Evolutionary conservation across 2,329 filamentous ascomycete species (phyloP).

Genomic region (Alternaria alternata): DNA sequence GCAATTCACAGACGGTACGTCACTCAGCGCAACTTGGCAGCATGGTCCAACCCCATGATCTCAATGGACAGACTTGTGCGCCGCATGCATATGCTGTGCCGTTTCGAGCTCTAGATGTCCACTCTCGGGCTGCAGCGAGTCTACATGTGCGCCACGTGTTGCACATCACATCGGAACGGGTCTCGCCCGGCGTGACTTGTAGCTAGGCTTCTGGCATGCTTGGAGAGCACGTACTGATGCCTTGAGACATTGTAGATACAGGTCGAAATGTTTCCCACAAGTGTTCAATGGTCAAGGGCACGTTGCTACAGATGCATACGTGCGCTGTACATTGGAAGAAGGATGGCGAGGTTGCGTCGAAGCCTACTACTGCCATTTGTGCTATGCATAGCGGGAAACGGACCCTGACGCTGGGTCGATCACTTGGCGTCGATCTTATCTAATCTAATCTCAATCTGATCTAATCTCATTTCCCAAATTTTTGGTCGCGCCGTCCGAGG

Average conservation of each 20-base stretch:
- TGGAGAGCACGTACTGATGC: neutral
- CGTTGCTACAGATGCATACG: neutral
- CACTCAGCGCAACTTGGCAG: slow-evolving; percentile 25
- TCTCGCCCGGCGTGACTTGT: neutral
- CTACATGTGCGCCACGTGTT: slow-evolving; percentile 16
- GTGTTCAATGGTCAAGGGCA: neutral
- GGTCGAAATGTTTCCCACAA: neutral
- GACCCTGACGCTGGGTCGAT: slow-evolving; percentile 36
- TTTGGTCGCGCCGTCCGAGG: slow-evolving; percentile 14
- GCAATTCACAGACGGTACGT: slow-evolving; percentile 16
- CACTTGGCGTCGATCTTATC: slow-evolving; percentile 23
- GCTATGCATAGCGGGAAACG: slow-evolving; percentile 2
- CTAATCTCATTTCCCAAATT: slow-evolving; percentile 32
- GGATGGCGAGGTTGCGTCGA: neutral
- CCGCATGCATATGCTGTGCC: slow-evolving; percentile 18
- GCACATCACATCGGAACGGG: slow-evolving; percentile 12
- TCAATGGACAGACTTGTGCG: slow-evolving; percentile 23
- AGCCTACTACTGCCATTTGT: neutral
- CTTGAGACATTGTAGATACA: neutral
- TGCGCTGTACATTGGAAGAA: neutral
- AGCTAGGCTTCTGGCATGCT: neutral
- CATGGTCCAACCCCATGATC: slow-evolving; percentile 18
- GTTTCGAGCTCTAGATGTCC: slow-evolving; percentile 15
- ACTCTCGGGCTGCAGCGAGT: slow-evolving; percentile 8
- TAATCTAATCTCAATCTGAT: slow-evolving; percentile 25